Conservation (phyloP, 2,329 filamentous ascomycete genomes). For the Akanthomyces uredinophilus region DNA sequence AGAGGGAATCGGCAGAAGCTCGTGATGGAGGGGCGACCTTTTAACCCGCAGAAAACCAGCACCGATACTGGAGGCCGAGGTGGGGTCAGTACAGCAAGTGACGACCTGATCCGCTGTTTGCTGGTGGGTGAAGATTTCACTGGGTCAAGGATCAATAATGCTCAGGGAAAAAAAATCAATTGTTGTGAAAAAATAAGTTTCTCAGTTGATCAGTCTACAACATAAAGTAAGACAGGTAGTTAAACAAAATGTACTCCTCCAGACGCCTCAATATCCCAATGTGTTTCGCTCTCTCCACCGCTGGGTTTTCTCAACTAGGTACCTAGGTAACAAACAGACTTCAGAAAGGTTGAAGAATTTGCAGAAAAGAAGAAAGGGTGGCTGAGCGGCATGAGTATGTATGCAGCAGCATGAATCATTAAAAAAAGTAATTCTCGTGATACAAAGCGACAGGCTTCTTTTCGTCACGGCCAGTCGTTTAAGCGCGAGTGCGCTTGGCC, state of each 20-base stretch:
- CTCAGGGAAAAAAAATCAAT: neutral
- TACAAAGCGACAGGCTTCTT: neutral
- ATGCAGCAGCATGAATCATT: conserved; percentile 3
- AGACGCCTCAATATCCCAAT: conserved; percentile 13
- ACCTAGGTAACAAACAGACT: conserved; percentile 4
- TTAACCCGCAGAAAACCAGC: neutral
- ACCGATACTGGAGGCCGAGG: conserved; percentile 2
- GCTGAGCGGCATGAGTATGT: neutral
- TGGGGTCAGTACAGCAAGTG: conserved; percentile 3
- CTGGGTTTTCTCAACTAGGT: conserved; percentile 3
- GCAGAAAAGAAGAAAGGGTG: conserved; percentile 8
- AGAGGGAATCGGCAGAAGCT: neutral
- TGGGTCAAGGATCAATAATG: neutral
- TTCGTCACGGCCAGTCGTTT: conserved; percentile 1
- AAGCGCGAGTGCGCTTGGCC: conserved; percentile 34
- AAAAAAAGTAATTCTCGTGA: conserved; percentile 7
- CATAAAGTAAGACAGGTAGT: conserved; percentile 10
- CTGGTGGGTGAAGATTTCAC: neutral
- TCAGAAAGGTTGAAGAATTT: conserved; percentile 8
- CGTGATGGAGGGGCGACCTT: conserved; percentile 12
- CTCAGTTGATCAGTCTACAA: conserved; percentile 10
- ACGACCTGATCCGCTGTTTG: neutral
- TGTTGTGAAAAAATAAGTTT: neutral
- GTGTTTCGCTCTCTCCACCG: neutral
- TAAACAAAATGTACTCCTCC: conserved; percentile 9